These are phyloP conservation scores for Capronia coronata DNA, from an alignment of 2,329 filamentous ascomycete genomes.

Conservation along the genomic window DNA sequence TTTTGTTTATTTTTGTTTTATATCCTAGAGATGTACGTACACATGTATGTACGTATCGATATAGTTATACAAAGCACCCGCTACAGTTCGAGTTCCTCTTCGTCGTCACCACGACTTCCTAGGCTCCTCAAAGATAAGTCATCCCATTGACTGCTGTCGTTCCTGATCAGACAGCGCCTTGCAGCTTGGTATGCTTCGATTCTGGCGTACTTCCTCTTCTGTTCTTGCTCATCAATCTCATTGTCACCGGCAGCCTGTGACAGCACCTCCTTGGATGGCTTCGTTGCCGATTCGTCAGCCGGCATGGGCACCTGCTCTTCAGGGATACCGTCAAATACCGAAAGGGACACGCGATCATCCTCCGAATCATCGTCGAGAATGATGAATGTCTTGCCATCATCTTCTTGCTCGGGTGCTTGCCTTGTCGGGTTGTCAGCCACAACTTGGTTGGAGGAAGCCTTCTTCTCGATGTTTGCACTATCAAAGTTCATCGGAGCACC, in stretches of 20 bases:
- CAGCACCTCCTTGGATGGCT: background rate
- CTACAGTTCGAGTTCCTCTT: constrained; percentile 22
- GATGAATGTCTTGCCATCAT: background rate
- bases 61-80: no score
- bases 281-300: background rate
- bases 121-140: constrained; percentile 20
- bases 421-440: background rate
- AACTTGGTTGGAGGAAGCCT: background rate
- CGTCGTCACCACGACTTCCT: constrained; percentile 18
- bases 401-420: background rate
- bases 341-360: background rate
- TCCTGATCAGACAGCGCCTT: constrained; percentile 15
- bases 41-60: no score
- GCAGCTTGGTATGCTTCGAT: constrained; percentile 23
- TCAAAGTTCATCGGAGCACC: constrained; percentile 3
- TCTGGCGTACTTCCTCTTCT: constrained; percentile 7
- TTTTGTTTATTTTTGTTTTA: no score
- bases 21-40: no score
- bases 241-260: background rate
- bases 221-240: constrained; percentile 1
- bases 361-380: constrained; percentile 1
- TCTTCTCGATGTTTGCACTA: background rate
- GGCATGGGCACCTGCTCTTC: background rate
- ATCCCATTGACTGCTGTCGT: constrained; percentile 21
- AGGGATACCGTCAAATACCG: background rate